Percentiles rank a stretch among this genome's conserved stretches.
Evolutionary conservation across 306 rosid genomes (phyloP).

Genomic region (Citrullus mucosospermus): DNA sequence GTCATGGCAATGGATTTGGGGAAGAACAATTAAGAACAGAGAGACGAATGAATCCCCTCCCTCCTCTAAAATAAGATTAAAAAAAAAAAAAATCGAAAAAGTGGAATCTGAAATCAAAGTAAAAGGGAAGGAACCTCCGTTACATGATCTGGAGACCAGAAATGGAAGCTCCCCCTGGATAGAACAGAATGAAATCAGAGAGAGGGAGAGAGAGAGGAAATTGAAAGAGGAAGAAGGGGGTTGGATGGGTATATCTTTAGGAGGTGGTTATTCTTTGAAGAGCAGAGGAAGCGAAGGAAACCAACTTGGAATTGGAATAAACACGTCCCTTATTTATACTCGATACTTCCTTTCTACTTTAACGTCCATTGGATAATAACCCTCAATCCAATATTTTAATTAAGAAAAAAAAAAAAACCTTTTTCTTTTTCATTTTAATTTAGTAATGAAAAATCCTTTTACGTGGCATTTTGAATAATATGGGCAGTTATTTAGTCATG

Average conservation of each 20-base stretch:
- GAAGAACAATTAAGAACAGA: background rate
- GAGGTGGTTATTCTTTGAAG: conserved; percentile 42
- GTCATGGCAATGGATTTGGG: conserved; percentile 13
- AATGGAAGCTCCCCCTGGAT: background rate
- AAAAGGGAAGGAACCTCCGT: conserved; percentile 3
- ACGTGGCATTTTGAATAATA: no score
- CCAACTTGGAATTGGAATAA: conserved; percentile 24
- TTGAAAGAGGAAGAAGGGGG: conserved; percentile 11
- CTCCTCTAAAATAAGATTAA: no score
- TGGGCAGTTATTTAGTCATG: no score
- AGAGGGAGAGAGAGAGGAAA: conserved; percentile 4
- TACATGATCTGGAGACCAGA: conserved; percentile 11
- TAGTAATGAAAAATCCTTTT: no score
- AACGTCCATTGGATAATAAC: background rate
- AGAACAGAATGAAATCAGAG: background rate
- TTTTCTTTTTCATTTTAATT: no score
- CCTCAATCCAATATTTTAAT: background rate
- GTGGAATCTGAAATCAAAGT: background rate
- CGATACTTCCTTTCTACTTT: background rate
- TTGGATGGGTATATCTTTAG: conserved; percentile 27
- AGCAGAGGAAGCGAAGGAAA: conserved; percentile 10
- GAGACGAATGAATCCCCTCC: background rate
- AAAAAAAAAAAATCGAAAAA: background rate
- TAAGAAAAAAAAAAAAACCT: no score
- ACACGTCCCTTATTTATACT: conserved; percentile 41